These are phyloP conservation scores for Coleophoma crateriformis DNA, from an alignment of 2,329 filamentous ascomycete genomes.

Conservation along the genomic window DNA sequence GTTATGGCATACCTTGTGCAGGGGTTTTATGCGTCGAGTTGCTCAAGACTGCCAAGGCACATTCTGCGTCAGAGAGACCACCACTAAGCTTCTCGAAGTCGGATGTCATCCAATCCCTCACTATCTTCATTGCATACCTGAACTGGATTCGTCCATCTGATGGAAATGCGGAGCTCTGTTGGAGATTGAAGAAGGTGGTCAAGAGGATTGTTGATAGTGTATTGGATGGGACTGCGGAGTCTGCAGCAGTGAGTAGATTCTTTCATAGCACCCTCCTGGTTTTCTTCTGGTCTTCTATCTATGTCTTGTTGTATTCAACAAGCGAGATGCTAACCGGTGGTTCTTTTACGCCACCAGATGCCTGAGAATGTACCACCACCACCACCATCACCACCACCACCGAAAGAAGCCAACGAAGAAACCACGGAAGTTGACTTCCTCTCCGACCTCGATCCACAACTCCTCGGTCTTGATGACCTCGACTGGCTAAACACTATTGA, in stretches of 20 bases:
- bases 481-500: constrained; percentile 6
- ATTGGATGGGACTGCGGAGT: constrained; percentile 1
- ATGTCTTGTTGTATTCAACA: too few relatives aligned
- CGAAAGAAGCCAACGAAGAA: too few relatives aligned
- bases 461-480: not conserved
- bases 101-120: constrained; percentile 5
- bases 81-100: constrained; percentile 2
- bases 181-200: constrained; percentile 8
- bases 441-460: too few relatives aligned
- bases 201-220: constrained; percentile 9
- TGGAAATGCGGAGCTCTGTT: not conserved
- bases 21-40: not conserved
- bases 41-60: not conserved
- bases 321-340: too few relatives aligned
- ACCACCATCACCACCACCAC: too few relatives aligned
- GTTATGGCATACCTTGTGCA: not conserved
- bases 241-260: too few relatives aligned
- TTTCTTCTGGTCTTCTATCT: too few relatives aligned
- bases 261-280: too few relatives aligned
- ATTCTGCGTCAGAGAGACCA: not conserved
- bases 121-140: constrained; percentile 7
- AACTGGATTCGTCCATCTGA: constrained; percentile 8
- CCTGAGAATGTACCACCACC: too few relatives aligned
- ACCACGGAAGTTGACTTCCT: too few relatives aligned
- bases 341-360: too few relatives aligned